Percentiles rank a stretch among this genome's conserved stretches.
phyloP scores from a whole-genome alignment of 192 early-diverging fungal genomes.

The Chytriomyces sp. region DNA sequence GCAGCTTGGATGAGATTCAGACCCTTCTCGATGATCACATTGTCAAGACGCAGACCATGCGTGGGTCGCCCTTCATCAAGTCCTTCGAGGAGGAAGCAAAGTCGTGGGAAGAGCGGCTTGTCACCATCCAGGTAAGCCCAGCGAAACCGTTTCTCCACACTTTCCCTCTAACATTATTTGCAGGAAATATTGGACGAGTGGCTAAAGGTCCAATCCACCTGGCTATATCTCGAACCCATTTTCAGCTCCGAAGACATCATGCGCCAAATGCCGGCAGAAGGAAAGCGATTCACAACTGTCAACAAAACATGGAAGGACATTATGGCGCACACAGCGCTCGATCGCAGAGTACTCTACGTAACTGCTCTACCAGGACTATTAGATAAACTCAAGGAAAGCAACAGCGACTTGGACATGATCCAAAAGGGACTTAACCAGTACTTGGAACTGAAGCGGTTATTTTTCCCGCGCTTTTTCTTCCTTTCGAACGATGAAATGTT shows the following conservation, averaged over 20 bases:
- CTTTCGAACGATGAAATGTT: slow-evolving; percentile 71
- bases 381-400: slow-evolving; percentile 57
- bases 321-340: slow-evolving; percentile 55
- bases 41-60: slow-evolving; percentile 68
- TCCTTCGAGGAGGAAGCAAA: slow-evolving; percentile 64
- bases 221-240: slow-evolving; percentile 68
- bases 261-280: slow-evolving; percentile 69
- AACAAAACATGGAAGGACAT: slow-evolving; percentile 70
- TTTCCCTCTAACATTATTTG: background rate
- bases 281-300: slow-evolving; percentile 60
- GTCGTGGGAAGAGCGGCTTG: slow-evolving; percentile 56
- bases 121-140: slow-evolving; percentile 55
- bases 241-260: slow-evolving; percentile 70
- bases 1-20: slow-evolving; percentile 61
- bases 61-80: slow-evolving; percentile 67
- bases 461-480: slow-evolving; percentile 68
- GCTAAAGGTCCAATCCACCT: slow-evolving; percentile 67
- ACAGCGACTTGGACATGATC: slow-evolving; percentile 64
- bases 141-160: background rate
- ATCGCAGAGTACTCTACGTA: slow-evolving; percentile 58
- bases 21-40: slow-evolving; percentile 69
- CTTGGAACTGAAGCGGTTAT: slow-evolving; percentile 62
- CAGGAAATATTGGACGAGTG: slow-evolving; percentile 67
- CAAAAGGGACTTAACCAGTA: slow-evolving; percentile 71
- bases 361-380: slow-evolving; percentile 62